Percentiles rank a stretch among this genome's conserved stretches.
These are phyloP conservation scores for Leptodermis oblonga DNA, from an alignment of 257 asterid genomes.

Conservation along the genomic window DNA sequence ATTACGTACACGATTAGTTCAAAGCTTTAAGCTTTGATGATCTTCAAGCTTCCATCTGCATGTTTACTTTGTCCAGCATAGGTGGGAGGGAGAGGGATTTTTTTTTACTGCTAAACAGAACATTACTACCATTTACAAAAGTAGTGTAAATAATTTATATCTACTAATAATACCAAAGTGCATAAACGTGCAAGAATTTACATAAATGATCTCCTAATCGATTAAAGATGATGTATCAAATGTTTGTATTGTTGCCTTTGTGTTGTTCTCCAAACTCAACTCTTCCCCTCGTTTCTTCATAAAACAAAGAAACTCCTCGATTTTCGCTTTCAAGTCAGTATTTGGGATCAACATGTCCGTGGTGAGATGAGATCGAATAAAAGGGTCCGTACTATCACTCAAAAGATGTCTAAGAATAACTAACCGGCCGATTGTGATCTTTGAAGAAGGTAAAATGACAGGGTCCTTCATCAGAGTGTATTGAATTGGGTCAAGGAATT, in stretches of 20 bases:
- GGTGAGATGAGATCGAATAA: constrained; percentile 84
- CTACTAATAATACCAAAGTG: not conserved
- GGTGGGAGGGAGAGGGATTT: no score
- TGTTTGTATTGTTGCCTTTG: constrained; percentile 63
- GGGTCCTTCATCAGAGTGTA: constrained; percentile 94
- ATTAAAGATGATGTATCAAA: constrained; percentile 52
- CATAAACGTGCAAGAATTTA: not conserved
- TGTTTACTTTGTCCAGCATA: no score
- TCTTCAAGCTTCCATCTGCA: no score
- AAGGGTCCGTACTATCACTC: constrained; percentile 83
- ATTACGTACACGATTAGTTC: no score
- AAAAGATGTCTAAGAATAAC: constrained; percentile 93
- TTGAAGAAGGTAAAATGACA: constrained; percentile 83
- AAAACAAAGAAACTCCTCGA: constrained; percentile 61
- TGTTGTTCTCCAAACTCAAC: constrained; percentile 31
- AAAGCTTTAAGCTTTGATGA: no score
- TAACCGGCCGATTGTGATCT: constrained; percentile 66
- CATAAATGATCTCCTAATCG: no score
- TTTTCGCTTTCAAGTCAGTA: constrained; percentile 70
- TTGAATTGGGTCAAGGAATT: constrained; percentile 98
- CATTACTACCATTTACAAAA: no score
- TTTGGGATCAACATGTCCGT: constrained; percentile 83
- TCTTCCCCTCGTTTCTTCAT: constrained; percentile 46
- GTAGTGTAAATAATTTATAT: no score
- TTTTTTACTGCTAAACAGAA: no score